Base-by-base conservation (phyloP, 208 protist species). In the Leishmania arabica region DNA sequence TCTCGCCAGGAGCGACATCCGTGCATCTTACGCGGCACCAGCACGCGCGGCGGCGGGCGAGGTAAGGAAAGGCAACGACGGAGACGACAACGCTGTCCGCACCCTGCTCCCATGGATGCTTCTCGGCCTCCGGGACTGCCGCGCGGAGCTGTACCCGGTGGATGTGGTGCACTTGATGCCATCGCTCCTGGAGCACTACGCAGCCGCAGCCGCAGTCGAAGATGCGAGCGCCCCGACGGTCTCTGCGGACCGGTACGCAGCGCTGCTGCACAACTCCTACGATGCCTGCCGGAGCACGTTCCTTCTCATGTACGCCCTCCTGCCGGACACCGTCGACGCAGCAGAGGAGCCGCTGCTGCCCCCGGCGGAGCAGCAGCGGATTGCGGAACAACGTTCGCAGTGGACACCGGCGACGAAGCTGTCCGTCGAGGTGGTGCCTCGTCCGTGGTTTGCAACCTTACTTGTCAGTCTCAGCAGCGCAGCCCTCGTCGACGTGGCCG, bases 231-330 rank as follows among this genome's bases (percentile, higher is more conserved):
- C 79, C 19, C 71, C 45, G 2, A 9, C 31, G 19, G 42, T 0
- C 70, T 34, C 21, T 17, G 24, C 27, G 60, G 51, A 47, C 34
- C 21, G 15, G 58, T 62, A 53, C n/a, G 60, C 27, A 15, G 62
- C 60, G 42, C 81, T 95, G 51, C 76, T 94, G 56, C 90, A 93
- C 84, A 79, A 73, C n/a, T 84, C 87, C 17, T 95, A 95, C 79
- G 93, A 97, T 60, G 85, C 84, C 5, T 97, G 93, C 62, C 91
- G 93, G 65, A 79, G 62, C 66, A 81, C 90, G 42, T 95, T 94
- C 69, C 85, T 97, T 24, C 78, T 85, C 40, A 93, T 96, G 90
- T 96, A 94, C 75, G 82, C 84, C 17, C 72, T 84, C 11, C 42
- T 84, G 58, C 81, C 81, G 0, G 77, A 69, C 9, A 8, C 17